A percentile compares a stretch with the other conserved stretches of the same genome.
These are phyloP conservation scores for Diaporthe sp. DNA, from an alignment of 2,329 filamentous ascomycete genomes.

Conservation along the genomic window DNA sequence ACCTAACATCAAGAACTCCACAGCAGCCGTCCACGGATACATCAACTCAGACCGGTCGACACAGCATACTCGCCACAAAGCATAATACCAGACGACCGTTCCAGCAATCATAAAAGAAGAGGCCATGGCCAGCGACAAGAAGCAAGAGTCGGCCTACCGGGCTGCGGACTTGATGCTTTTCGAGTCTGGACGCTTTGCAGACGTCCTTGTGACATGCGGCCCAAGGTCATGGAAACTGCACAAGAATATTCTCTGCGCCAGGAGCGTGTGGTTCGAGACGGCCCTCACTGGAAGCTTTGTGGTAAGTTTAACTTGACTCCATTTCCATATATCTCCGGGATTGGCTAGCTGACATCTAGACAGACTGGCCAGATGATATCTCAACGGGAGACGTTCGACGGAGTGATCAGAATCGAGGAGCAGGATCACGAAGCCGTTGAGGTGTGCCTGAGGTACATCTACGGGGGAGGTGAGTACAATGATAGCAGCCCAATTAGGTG, in stretches of 20 bases:
- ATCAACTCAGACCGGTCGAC: too few relatives aligned
- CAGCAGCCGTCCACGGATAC: not conserved
- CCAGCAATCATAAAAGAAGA: too few relatives aligned
- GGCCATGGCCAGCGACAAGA: not conserved
- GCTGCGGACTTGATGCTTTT: not conserved
- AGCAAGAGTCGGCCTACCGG: not conserved
- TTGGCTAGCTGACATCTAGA: not conserved
- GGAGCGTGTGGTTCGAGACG: not conserved
- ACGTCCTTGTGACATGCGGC: not conserved
- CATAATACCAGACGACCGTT: too few relatives aligned
- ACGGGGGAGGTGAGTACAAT: not conserved
- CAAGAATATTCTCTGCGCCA: not conserved
- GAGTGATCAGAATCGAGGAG: not conserved
- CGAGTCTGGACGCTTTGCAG: not conserved
- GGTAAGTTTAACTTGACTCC: too few relatives aligned
- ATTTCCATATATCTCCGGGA: too few relatives aligned
- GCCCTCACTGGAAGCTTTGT: not conserved
- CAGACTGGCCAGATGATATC: not conserved
- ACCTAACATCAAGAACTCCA: too few relatives aligned
- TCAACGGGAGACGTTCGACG: not conserved
- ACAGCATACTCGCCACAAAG: too few relatives aligned
- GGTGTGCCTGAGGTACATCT: not conserved
- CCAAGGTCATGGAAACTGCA: not conserved
- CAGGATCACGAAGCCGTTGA: not conserved
- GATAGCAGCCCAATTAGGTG: rapidly evolving